Base-by-base conservation (phyloP, 139 green algal genomes). In the Klebsormidium nitens region DNA sequence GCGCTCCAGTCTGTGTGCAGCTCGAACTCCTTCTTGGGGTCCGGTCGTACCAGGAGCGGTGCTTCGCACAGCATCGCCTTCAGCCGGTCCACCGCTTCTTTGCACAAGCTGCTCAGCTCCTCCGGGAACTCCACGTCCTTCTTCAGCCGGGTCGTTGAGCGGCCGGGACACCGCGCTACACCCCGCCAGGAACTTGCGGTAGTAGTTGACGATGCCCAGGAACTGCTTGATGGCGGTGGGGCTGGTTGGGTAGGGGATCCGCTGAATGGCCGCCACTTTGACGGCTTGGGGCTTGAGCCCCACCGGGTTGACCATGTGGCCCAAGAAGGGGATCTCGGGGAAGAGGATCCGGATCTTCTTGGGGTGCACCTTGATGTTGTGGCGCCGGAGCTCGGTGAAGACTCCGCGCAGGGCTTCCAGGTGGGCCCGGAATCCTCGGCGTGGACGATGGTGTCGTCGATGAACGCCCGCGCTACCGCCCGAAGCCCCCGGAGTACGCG, bases 201-300 rank as follows among this genome's bases (percentile, higher is more conserved):
- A 86, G 58, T 77, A 88, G 19, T 76, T 77, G 23, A 76, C 38
- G 19, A 88, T 64, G 0, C 80, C 78, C 31, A 86, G 37, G 28
- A 42, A 69, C 38, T 40, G 42, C 40, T 42, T 23, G 2, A 59
- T 11, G 11, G 14, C 29, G 11, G 28, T n/a, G 62, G n/a, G 11
- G 26, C 39, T 32, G 38, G 39, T 69, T n/a, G 62, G 62, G n/a
- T 26, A 23, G n/a, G 62, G 38, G 28, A 58, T 5, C 31, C 35
- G n/a, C 2, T 26, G 31, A 31, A 69, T 58, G 40, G 62, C 38
- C 40, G 3, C 17, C 2, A 69, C 40, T 42, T 69, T 69, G 11
- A 42, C 39, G 42, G 2, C 23, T n/a, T 57, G 37, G 5, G 46
- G 44, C 40, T 38, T 23, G 4, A 58, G 2, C 2, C 62, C 62